Evolutionary conservation across 805 yeast genomes (phyloP).

Genomic region (Kluyveromyces siamensis): DNA sequence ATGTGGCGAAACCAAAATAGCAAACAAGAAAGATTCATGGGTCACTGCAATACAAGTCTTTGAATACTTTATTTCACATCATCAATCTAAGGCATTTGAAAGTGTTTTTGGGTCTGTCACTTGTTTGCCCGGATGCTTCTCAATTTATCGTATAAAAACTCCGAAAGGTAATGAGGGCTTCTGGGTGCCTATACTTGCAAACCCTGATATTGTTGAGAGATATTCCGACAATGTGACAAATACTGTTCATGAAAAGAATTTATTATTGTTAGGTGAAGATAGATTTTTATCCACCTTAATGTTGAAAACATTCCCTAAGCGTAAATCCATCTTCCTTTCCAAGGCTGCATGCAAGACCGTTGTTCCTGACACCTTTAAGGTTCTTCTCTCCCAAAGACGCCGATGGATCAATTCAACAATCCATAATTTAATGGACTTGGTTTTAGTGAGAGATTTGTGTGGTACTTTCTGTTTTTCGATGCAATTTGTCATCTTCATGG

Average conservation of each 20-base stretch:
- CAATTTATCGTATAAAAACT: slow-evolving; percentile 82
- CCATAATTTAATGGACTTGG: slow-evolving; percentile 83
- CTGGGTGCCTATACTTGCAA: slow-evolving; percentile 92
- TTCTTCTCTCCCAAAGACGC: slow-evolving; percentile 83
- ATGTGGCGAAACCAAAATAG: slow-evolving; percentile 90
- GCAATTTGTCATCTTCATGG: slow-evolving; percentile 84
- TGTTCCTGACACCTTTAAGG: slow-evolving; percentile 76
- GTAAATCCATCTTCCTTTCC: slow-evolving; percentile 79
- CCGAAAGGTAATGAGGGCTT: slow-evolving; percentile 72
- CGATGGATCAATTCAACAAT: slow-evolving; percentile 96
- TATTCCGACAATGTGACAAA: slow-evolving; percentile 80
- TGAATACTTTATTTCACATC: slow-evolving; percentile 89
- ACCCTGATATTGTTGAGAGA: slow-evolving; percentile 88
- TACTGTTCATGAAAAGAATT: slow-evolving; percentile 78
- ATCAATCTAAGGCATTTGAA: slow-evolving; percentile 89
- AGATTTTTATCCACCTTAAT: slow-evolving; percentile 75
- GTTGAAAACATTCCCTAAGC: slow-evolving; percentile 81
- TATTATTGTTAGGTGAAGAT: slow-evolving; percentile 83
- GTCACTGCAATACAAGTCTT: slow-evolving; percentile 90
- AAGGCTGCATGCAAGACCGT: slow-evolving; percentile 89
- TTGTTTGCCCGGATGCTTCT: slow-evolving; percentile 92
- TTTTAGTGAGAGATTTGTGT: slow-evolving; percentile 76
- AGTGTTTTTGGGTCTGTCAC: slow-evolving; percentile 93
- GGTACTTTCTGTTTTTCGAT: slow-evolving; percentile 92
- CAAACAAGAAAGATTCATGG: slow-evolving; percentile 78